A percentile compares a stretch with the other conserved stretches of the same genome.
These are phyloP conservation scores for Gossypioides kirkii DNA, from an alignment of 345 rosid genomes.

Conservation along the genomic window DNA sequence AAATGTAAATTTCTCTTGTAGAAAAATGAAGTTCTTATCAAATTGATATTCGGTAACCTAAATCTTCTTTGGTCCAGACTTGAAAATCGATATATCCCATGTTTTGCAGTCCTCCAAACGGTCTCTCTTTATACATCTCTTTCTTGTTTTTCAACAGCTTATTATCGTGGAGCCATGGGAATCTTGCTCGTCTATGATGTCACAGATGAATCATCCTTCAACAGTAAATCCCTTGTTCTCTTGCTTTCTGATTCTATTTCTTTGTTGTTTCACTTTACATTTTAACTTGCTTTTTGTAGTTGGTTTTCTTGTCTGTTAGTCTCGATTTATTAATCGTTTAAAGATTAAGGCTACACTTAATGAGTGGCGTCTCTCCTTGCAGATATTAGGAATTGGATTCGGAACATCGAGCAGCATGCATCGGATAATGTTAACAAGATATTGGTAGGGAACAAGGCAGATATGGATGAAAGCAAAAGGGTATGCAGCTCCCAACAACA, in stretches of 20 bases:
- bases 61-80: no score
- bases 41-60: neutral
- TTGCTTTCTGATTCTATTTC: no score
- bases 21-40: neutral
- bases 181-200: constrained; percentile 89
- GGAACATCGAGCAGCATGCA: constrained; percentile 97
- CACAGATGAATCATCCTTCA: constrained; percentile 82
- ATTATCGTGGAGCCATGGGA: constrained; percentile 92
- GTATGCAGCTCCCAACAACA: constrained; percentile 26
- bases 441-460: constrained; percentile 98
- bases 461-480: constrained; percentile 98
- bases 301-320: no score
- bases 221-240: constrained; percentile 2
- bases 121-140: constrained; percentile 1
- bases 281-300: no score
- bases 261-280: no score
- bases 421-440: constrained; percentile 97
- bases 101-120: neutral
- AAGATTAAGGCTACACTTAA: neutral
- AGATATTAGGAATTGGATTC: constrained; percentile 99
- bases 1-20: neutral
- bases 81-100: no score
- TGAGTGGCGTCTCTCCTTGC: constrained; percentile 24
- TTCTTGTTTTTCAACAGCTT: constrained; percentile 51
- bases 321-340: no score